These are phyloP conservation scores for Murraya paniculata DNA, from an alignment of 345 rosid genomes.

Conservation along the genomic window DNA sequence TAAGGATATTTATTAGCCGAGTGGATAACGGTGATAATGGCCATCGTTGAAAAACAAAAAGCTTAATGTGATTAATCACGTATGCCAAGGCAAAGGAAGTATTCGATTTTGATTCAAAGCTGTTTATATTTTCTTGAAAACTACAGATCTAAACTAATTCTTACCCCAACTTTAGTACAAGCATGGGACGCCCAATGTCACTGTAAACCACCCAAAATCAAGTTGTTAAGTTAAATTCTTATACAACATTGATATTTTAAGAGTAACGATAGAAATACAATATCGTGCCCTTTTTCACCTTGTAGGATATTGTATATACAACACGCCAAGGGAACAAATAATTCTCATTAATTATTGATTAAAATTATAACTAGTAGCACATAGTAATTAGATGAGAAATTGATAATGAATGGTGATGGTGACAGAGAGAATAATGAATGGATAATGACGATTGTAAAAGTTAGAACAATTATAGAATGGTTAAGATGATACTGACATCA, in stretches of 20 bases:
- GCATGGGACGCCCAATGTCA: no score
- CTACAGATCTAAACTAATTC: no score
- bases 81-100: not conserved
- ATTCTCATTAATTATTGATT: not conserved
- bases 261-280: not conserved
- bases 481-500: not conserved
- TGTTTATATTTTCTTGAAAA: no score
- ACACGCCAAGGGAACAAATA: constrained; percentile 1
- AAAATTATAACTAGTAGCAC: not conserved
- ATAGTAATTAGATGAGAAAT: not conserved
- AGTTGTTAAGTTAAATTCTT: not conserved
- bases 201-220: not conserved
- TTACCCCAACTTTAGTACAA: no score
- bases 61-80: not conserved
- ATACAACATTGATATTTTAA: no score
- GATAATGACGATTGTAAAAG: constrained; percentile 14
- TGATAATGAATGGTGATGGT: constrained; percentile 13
- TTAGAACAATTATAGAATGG: not conserved
- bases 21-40: not conserved
- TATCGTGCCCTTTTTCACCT: not conserved
- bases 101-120: no score
- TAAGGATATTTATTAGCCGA: not conserved
- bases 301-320: not conserved
- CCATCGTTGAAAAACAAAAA: not conserved
- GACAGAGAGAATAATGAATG: constrained; percentile 11